Base-by-base conservation (phyloP, 73 alveolate genomes). In the Durusdinium trenchii region DNA sequence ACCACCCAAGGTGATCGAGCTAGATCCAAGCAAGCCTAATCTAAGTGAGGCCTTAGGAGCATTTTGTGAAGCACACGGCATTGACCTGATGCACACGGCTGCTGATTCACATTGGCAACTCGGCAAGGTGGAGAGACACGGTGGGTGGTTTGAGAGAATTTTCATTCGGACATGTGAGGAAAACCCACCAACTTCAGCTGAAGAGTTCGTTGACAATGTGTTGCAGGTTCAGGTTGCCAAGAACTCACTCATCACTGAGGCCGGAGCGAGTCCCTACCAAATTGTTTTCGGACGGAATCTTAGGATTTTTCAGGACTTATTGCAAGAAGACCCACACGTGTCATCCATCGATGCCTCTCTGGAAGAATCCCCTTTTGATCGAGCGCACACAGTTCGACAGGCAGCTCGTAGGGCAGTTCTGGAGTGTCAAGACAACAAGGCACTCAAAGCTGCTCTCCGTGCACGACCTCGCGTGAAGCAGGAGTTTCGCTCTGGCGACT, bases 241-340 rank as follows among this genome's bases (percentile, higher is more conserved):
- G 62, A 86, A 86, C n/a, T 6, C 81, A 3, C 62, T 86, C 61
- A 40, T 86, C 45, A 57, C 82, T 18, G 81, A 54, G 7, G 42
- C 82, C 1, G 95, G 95, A 20, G 95, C 95, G 2, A 86, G 95
- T 30, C 95, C 95, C 2, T 86, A 86, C 30, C 95, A 86, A 54
- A 42, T 40, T 0, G 95, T 86, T 40, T 86, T 86, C 60, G 95
- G 95, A 16, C 82, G 95, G 40, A 86, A 86, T n/a, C 95, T 83
- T 6, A 26, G 95, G 1, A 67, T 86, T 0, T 83, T 83, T 14
- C 38, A 43, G 3, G 95, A 57, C 43, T 64, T 86, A n/a, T 48
- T 86, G 64, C 89, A 78, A 23, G 89, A 78, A 4, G 62, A 36
- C 16, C 89, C 89, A 43, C 32, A 23, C 43, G 42, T 45, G 14